These are phyloP conservation scores for Cutaneotrichosporon curvatum DNA, from an alignment of 1,284 basidiomycete genomes.

Conservation along the genomic window DNA sequence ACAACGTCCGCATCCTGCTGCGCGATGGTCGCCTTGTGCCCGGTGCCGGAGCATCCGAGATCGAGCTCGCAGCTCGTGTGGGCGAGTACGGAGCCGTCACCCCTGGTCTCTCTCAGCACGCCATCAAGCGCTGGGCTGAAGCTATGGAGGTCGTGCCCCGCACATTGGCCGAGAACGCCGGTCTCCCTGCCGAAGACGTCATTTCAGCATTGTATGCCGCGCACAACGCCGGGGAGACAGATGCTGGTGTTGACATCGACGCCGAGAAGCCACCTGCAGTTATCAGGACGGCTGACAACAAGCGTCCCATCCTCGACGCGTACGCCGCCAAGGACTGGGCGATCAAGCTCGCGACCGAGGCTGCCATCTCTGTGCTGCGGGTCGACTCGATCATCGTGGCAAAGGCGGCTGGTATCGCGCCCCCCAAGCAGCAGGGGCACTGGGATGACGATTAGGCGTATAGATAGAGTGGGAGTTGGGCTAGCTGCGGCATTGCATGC, in stretches of 20 bases:
- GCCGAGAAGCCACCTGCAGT: slow-evolving; percentile 32
- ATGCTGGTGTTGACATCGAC: slow-evolving; percentile 85
- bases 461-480: no score
- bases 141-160: slow-evolving; percentile 89
- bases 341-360: slow-evolving; percentile 61
- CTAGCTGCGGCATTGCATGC: slow-evolving; percentile 1
- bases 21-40: slow-evolving; percentile 87
- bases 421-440: slow-evolving; percentile 47
- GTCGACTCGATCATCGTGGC: slow-evolving; percentile 99
- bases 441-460: slow-evolving; percentile 47
- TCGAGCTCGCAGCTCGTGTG: slow-evolving; percentile 79
- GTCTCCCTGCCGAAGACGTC: slow-evolving; percentile 87
- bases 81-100: slow-evolving; percentile 81
- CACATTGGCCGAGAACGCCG: slow-evolving; percentile 94
- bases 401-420: slow-evolving; percentile 68
- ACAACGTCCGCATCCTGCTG: slow-evolving; percentile 87
- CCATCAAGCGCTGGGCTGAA: slow-evolving; percentile 80
- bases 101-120: slow-evolving; percentile 88
- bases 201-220: slow-evolving; percentile 81
- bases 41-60: slow-evolving; percentile 88
- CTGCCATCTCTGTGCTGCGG: slow-evolving; percentile 84
- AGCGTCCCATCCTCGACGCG: slow-evolving; percentile 31
- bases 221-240: slow-evolving; percentile 58
- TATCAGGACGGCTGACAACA: slow-evolving; percentile 15
- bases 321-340: slow-evolving; percentile 48